A percentile compares a stretch with the other conserved stretches of the same genome.
phyloP scores from a whole-genome alignment of 352 stramenopile species.

The Phytophthora ramorum region DNA sequence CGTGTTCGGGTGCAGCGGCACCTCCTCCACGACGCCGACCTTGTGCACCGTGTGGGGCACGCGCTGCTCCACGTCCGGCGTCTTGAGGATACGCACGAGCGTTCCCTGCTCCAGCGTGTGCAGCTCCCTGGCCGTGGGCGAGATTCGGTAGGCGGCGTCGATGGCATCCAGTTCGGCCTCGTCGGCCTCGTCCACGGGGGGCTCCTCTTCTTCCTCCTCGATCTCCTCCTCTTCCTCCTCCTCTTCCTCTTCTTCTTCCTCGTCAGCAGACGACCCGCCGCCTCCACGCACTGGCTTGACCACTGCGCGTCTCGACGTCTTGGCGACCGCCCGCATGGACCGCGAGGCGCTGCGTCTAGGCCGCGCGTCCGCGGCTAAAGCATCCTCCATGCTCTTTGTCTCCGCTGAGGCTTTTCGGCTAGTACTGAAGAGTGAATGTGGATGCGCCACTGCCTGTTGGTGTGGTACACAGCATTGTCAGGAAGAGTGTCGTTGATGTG shows the following conservation, averaged over 20 bases:
- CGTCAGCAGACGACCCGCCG: constrained; percentile 38
- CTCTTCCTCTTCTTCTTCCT: constrained; percentile 61
- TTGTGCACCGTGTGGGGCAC: constrained; percentile 84
- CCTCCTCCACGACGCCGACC: constrained; percentile 82
- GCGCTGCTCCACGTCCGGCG: constrained; percentile 83
- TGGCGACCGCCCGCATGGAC: constrained; percentile 48
- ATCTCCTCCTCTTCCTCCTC: constrained; percentile 64
- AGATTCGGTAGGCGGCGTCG: constrained; percentile 32
- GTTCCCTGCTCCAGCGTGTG: constrained; percentile 63
- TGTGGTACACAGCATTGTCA: background rate
- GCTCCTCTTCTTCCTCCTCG: constrained; percentile 60
- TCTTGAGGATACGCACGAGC: constrained; percentile 76
- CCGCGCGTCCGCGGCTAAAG: constrained; percentile 13
- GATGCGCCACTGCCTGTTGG: background rate
- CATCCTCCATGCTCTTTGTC: constrained; percentile 23
- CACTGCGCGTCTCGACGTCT: constrained; percentile 31
- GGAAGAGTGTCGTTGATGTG: constrained; percentile 1
- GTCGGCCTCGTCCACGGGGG: constrained; percentile 52
- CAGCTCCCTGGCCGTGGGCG: constrained; percentile 47
- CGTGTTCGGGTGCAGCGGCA: constrained; percentile 85
- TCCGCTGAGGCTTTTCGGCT: background rate
- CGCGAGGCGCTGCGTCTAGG: constrained; percentile 50
- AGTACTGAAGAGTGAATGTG: constrained; percentile 9
- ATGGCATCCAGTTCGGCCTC: constrained; percentile 43
- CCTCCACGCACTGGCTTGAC: constrained; percentile 12